Base-by-base conservation (phyloP, 129 eudicot species). In the Arctium lappa region DNA sequence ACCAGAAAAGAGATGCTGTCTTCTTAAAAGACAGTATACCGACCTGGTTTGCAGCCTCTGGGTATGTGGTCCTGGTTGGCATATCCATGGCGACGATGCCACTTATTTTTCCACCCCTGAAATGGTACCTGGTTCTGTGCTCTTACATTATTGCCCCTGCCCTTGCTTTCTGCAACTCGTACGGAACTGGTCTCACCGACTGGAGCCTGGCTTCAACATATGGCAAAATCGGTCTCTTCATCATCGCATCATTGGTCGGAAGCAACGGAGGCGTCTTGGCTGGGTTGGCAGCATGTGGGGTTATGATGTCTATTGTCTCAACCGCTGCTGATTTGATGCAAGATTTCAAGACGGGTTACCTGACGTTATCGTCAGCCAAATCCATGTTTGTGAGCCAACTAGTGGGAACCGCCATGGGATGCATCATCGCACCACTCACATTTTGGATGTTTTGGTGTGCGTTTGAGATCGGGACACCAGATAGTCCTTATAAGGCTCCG, bases 291-390 rank as follows among this genome's bases (percentile, higher is more conserved):
- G 94, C 97, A 32, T 88, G 96, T 74, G 98, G 98, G 69, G 97
- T 93, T 6, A 92, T 95, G 97, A 92, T 92, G 97, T 87, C 98
- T 11, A 95, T 95, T 5, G 97, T 92, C 62, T 85, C 97, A 66
- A 92, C 97, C 5, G 97, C 98, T 2, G 97, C 97, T 30, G 97
- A 92, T 85, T 74, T 94, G 15, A 95, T 95, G 98, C 98, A 95
- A 85, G 98, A 94, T 76, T 95, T 92, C 71, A 95, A 92, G 81
- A 94, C 98, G 0, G 98, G 97, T 34, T 92, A 95, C 84, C 96
- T 94, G 4, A 94, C 98, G 12, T 71, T 89, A 46, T 95, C 98
- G 9, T 95, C 98, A 1, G 94, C 97, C 1, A 91, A 88, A 66
- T 92, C 97, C 0, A 92, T 94, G 97, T 94, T 94, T 36, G 92